Percentiles rank a stretch among this genome's conserved stretches.
These are phyloP conservation scores for Chrysanthemum seticuspe DNA, from an alignment of 129 eudicot genomes.

Conservation along the genomic window DNA sequence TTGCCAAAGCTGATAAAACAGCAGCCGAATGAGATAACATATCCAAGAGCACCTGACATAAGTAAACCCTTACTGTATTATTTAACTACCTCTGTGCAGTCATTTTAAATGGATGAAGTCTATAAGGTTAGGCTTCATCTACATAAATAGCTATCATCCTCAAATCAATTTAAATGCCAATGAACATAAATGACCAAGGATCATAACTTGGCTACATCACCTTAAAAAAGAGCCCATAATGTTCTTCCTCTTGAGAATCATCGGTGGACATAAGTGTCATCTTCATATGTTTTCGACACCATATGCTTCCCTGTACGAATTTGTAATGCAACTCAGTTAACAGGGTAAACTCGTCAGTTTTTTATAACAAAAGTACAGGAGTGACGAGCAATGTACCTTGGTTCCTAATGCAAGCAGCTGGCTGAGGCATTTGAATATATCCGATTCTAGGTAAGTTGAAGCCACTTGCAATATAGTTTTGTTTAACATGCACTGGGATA, in stretches of 20 bases:
- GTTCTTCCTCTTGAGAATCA: slow-evolving; percentile 94
- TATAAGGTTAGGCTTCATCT: neutral
- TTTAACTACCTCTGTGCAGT: no score
- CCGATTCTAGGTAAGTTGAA: slow-evolving; percentile 61
- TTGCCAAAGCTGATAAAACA: slow-evolving; percentile 60
- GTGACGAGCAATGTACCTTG: slow-evolving; percentile 39
- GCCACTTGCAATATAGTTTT: slow-evolving; percentile 77
- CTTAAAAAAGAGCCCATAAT: slow-evolving; percentile 59
- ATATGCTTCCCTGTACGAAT: slow-evolving; percentile 52
- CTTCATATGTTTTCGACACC: slow-evolving; percentile 88
- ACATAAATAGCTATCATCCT: neutral
- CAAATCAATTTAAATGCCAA: neutral
- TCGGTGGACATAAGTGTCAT: slow-evolving; percentile 85
- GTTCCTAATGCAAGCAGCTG: slow-evolving; percentile 62
- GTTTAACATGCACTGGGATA: slow-evolving; percentile 86
- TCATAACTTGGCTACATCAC: slow-evolving; percentile 22
- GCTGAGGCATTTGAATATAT: slow-evolving; percentile 41
- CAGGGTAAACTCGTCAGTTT: slow-evolving; percentile 1
- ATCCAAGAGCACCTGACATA: slow-evolving; percentile 77
- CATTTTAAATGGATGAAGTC: no score
- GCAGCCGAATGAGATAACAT: slow-evolving; percentile 58
- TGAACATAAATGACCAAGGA: no score
- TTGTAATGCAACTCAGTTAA: slow-evolving; percentile 10
- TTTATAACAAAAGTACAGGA: neutral
- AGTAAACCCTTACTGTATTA: neutral